Conservation (phyloP, 768 basidiomycete species). For the Tulasnella sp. region DNA sequence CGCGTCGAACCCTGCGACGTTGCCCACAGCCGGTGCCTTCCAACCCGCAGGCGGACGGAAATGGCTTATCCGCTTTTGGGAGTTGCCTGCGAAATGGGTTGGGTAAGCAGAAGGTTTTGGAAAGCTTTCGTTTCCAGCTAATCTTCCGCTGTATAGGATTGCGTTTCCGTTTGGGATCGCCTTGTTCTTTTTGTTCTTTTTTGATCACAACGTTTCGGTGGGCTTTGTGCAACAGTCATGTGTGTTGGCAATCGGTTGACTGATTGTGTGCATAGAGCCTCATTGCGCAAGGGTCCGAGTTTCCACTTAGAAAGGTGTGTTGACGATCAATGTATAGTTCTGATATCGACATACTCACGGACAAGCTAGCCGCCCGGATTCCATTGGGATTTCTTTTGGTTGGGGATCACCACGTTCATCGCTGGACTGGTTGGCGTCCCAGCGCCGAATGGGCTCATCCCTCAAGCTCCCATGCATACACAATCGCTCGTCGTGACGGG, state of each 20-base stretch:
- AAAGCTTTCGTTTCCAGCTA: slow-evolving; percentile 30
- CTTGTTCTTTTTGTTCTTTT: slow-evolving; percentile 87
- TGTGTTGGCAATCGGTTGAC: too few relatives aligned
- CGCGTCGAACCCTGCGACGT: slow-evolving; percentile 42
- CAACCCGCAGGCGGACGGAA: slow-evolving; percentile 54
- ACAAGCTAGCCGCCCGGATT: slow-evolving; percentile 35
- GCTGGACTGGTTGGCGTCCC: slow-evolving; percentile 77
- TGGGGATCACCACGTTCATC: slow-evolving; percentile 82
- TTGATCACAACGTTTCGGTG: slow-evolving; percentile 89
- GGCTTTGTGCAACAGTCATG: slow-evolving; percentile 29
- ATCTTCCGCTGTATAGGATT: slow-evolving; percentile 31
- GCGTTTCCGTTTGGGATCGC: slow-evolving; percentile 82
- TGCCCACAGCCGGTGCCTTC: slow-evolving; percentile 60
- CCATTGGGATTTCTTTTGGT: slow-evolving; percentile 80
- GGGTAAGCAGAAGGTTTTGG: too few relatives aligned
- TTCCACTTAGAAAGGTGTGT: slow-evolving; percentile 71
- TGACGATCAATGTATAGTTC: slow-evolving; percentile 29
- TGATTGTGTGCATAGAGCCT: slow-evolving; percentile 43
- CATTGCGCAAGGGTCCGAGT: slow-evolving; percentile 83
- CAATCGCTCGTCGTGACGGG: slow-evolving; percentile 65
- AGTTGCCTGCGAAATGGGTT: slow-evolving; percentile 78
- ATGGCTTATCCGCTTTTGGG: slow-evolving; percentile 86
- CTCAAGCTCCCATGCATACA: slow-evolving; percentile 76
- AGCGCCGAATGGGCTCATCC: slow-evolving; percentile 56
- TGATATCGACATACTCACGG: neutral